Conservation (phyloP, 164 flowering plant species). For the Paratinospora sagittata region DNA sequence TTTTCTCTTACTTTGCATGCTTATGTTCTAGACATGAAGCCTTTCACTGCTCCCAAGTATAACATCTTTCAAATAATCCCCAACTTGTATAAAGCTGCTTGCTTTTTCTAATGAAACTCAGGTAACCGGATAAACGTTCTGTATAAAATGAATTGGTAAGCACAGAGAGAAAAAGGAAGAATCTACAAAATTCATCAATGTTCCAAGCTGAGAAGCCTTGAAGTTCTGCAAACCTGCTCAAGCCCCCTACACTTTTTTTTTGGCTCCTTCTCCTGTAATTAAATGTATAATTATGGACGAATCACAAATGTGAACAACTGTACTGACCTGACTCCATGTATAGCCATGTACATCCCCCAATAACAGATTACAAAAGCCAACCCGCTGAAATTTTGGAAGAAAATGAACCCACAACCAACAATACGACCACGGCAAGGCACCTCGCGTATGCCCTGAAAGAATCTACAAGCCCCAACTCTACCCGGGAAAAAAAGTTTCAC, state of each 20-base stretch:
- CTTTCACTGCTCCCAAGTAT: too few relatives aligned
- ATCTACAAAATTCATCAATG: too few relatives aligned
- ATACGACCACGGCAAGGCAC: constrained; percentile 20
- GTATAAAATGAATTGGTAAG: too few relatives aligned
- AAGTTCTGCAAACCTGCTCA: too few relatives aligned
- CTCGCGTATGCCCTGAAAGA: constrained; percentile 38
- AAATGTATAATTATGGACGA: constrained; percentile 13
- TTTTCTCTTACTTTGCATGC: too few relatives aligned
- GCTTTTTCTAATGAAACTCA: too few relatives aligned
- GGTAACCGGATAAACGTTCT: too few relatives aligned
- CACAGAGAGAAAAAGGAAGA: too few relatives aligned
- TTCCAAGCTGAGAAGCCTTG: too few relatives aligned
- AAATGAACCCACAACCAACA: background rate
- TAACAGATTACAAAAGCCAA: constrained; percentile 34
- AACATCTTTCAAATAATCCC: too few relatives aligned
- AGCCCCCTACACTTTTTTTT: background rate
- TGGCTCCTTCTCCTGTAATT: constrained; percentile 15
- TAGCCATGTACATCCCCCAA: constrained; percentile 15
- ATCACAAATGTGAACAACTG: constrained; percentile 14
- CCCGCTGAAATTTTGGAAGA: constrained; percentile 14
- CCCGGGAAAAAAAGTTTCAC: constrained; percentile 13
- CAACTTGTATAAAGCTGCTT: too few relatives aligned
- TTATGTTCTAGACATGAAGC: too few relatives aligned
- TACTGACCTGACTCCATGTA: constrained; percentile 24
- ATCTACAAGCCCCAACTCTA: constrained; percentile 28